Conservation (phyloP, 495 filamentous ascomycete species). For the Penicillium taxi region DNA sequence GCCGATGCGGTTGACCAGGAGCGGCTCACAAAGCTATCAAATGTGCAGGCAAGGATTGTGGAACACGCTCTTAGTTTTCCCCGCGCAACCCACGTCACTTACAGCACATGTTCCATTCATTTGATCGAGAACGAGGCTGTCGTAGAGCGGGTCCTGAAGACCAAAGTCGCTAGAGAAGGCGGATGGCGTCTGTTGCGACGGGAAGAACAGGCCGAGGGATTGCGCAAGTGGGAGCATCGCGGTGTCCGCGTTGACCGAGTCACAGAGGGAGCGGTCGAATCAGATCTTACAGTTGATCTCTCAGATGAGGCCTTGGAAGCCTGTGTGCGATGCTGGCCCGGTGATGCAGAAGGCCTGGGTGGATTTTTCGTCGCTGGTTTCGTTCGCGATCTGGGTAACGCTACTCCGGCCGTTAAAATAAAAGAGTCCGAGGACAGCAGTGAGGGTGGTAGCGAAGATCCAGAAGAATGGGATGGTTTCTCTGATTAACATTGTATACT, state of each 20-base stretch:
- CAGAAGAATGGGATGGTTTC: conserved; percentile 42
- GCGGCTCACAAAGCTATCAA: conserved; percentile 62
- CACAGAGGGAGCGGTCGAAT: conserved; percentile 1
- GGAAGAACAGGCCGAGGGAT: conserved; percentile 59
- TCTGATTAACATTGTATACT: conserved; percentile 27
- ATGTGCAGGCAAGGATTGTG: conserved; percentile 69
- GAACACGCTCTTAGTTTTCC: conserved; percentile 80
- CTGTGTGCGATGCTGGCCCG: conserved; percentile 74
- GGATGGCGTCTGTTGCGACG: conserved; percentile 72
- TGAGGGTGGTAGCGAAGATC: conserved; percentile 18
- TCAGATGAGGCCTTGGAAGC: conserved; percentile 53
- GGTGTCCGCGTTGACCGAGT: conserved; percentile 42
- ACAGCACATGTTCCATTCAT: conserved; percentile 88
- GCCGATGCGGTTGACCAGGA: conserved; percentile 20
- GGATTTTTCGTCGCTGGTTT: conserved; percentile 68
- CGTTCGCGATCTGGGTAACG: conserved; percentile 38
- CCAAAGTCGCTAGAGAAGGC: conserved; percentile 51
- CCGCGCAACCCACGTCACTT: conserved; percentile 66
- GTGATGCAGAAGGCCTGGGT: conserved; percentile 67
- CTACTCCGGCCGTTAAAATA: neutral
- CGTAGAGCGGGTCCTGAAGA: conserved; percentile 16
- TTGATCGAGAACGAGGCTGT: conserved; percentile 37
- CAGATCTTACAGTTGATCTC: conserved; percentile 20
- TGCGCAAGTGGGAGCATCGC: conserved; percentile 64
- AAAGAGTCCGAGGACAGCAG: neutral